Conservation (phyloP, 2,329 filamentous ascomycete genomes). For the Alternaria rosae region DNA sequence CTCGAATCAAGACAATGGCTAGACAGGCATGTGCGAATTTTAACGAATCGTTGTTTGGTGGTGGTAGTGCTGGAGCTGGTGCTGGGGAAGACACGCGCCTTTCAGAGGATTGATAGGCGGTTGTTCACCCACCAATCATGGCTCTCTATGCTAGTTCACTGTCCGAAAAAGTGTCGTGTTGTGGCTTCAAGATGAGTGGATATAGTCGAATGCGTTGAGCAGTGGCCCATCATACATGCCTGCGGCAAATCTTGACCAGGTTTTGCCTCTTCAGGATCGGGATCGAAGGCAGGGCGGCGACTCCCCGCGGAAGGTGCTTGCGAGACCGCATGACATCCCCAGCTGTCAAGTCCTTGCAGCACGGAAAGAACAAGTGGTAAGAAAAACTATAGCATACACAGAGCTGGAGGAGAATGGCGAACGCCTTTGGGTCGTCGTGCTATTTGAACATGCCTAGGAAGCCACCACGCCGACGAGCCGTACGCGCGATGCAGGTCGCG, state of each 20-base stretch:
- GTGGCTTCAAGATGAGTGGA: neutral
- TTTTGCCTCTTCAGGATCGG: conserved; percentile 7
- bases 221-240: neutral
- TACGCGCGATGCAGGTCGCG: neutral
- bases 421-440: neutral
- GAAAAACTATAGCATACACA: neutral
- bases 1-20: neutral
- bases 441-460: neutral
- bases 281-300: conserved; percentile 1
- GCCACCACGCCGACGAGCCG: neutral
- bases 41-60: neutral
- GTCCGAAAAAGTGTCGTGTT: neutral
- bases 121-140: neutral
- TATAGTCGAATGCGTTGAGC: neutral
- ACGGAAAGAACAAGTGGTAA: neutral
- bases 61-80: neutral
- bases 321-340: neutral
- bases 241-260: conserved; percentile 4
- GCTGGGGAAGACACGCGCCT: neutral
- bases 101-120: conserved; percentile 3
- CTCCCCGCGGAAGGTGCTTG: neutral
- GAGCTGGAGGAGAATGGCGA: neutral
- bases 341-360: neutral
- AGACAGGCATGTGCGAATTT: neutral
- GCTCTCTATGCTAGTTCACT: neutral